Conservation (phyloP, 2,329 filamentous ascomycete genomes). For the Ophiostoma sp. region DNA sequence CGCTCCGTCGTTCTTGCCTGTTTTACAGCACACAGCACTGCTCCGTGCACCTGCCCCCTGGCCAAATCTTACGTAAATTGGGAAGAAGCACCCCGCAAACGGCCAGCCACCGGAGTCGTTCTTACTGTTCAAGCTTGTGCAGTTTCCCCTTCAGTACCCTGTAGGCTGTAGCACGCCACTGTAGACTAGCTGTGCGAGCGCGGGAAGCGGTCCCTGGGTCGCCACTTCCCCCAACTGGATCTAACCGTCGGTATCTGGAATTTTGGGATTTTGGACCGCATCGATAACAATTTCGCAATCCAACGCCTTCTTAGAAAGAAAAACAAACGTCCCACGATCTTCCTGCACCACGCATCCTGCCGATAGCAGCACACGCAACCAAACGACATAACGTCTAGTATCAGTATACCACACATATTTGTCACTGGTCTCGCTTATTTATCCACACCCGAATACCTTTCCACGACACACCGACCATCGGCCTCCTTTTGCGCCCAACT, state of each 20-base stretch:
- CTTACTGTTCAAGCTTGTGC: neutral
- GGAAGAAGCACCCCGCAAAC: constrained; percentile 11
- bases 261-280: neutral
- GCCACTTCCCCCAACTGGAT: neutral
- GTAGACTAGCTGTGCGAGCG: neutral
- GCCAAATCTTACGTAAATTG: constrained; percentile 12
- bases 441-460: neutral
- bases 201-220: neutral
- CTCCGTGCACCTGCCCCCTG: neutral
- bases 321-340: neutral
- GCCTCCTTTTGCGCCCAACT: neutral
- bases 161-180: constrained; percentile 10
- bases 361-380: too few relatives aligned
- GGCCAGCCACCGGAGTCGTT: neutral
- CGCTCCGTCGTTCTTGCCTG: neutral
- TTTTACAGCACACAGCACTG: neutral
- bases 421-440: neutral
- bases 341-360: neutral
- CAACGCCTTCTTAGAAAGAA: neutral
- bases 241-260: neutral
- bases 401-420: neutral
- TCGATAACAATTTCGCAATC: neutral
- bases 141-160: neutral
- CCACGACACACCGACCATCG: neutral
- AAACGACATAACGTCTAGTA: neutral